A percentile compares a stretch with the other conserved stretches of the same genome.
Evolutionary conservation across 768 basidiomycete genomes (phyloP).

Genomic region (Coprinellus aureogranulatus): DNA sequence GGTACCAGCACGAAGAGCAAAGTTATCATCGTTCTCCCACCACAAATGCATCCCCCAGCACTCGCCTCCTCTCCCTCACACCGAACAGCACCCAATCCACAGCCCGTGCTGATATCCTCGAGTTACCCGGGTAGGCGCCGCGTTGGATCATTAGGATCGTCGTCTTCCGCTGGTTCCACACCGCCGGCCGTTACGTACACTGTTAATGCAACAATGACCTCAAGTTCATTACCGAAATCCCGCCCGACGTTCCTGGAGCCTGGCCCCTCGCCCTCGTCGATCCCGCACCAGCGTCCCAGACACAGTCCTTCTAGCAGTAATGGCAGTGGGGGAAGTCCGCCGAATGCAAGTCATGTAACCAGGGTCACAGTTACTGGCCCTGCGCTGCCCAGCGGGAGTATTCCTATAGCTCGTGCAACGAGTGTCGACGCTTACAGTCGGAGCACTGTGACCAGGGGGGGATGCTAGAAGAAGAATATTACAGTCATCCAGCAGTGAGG

Average conservation of each 20-base stretch:
- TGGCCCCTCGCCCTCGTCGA: no score
- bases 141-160: neutral
- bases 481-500: slow-evolving; percentile 9
- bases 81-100: slow-evolving; percentile 4
- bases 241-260: no score
- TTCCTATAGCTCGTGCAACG: neutral
- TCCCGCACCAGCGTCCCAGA: no score
- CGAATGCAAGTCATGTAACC: neutral
- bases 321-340: no score
- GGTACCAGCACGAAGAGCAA: neutral
- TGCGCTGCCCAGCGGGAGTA: no score
- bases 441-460: neutral
- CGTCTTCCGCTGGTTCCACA: neutral
- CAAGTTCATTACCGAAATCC: neutral
- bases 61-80: slow-evolving; percentile 4
- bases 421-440: neutral
- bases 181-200: neutral
- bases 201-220: neutral
- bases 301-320: no score
- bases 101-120: slow-evolving; percentile 4
- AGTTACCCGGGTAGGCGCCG: neutral
- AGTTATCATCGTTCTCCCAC: slow-evolving; percentile 6
- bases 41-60: slow-evolving; percentile 6
- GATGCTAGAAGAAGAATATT: slow-evolving; percentile 6
- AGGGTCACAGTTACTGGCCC: neutral